A percentile compares a stretch with the other conserved stretches of the same genome.
Evolutionary conservation across 331 rosid species (phyloP).

Genomic region (Acacia concinna): DNA sequence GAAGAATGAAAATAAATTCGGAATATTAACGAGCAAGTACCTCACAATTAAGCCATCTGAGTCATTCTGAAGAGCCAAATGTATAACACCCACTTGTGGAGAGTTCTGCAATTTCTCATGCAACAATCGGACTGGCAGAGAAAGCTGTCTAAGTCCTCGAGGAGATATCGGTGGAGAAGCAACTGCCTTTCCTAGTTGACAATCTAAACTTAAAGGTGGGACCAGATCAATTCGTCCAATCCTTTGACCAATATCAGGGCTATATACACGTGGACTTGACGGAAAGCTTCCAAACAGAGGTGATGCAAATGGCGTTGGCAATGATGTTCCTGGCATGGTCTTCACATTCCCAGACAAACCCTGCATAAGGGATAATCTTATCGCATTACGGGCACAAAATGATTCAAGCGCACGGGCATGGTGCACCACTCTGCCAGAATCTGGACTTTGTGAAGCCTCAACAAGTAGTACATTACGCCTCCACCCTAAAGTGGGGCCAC

Average conservation of each 20-base stretch:
- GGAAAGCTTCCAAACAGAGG: slow-evolving; percentile 96
- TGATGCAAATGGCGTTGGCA: slow-evolving; percentile 87
- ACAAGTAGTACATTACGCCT: slow-evolving; percentile 87
- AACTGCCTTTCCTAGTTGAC: slow-evolving; percentile 67
- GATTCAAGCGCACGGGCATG: slow-evolving; percentile 88
- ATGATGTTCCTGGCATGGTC: slow-evolving; percentile 57
- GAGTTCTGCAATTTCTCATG: slow-evolving; percentile 87
- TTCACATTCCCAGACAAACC: slow-evolving; percentile 70
- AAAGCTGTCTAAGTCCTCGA: slow-evolving; percentile 75
- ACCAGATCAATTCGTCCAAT: slow-evolving; percentile 92
- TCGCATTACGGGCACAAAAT: slow-evolving; percentile 77
- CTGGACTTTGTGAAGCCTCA: slow-evolving; percentile 94
- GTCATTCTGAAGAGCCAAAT: slow-evolving; percentile 92
- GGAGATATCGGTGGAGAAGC: slow-evolving; percentile 83
- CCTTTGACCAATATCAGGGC: slow-evolving; percentile 93
- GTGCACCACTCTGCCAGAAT: slow-evolving; percentile 62
- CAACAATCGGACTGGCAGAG: slow-evolving; percentile 66
- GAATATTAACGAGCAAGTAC: slow-evolving; percentile 41
- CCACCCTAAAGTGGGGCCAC: slow-evolving; percentile 88
- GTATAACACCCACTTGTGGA: slow-evolving; percentile 93
- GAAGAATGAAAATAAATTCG: slow-evolving; percentile 22
- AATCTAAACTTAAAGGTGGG: slow-evolving; percentile 92
- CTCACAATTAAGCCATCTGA: slow-evolving; percentile 78
- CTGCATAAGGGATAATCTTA: slow-evolving; percentile 72
- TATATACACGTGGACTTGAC: slow-evolving; percentile 78